These are phyloP conservation scores for Akanthomyces lecanii DNA, from an alignment of 2,329 filamentous ascomycete species.

Conservation along the genomic window DNA sequence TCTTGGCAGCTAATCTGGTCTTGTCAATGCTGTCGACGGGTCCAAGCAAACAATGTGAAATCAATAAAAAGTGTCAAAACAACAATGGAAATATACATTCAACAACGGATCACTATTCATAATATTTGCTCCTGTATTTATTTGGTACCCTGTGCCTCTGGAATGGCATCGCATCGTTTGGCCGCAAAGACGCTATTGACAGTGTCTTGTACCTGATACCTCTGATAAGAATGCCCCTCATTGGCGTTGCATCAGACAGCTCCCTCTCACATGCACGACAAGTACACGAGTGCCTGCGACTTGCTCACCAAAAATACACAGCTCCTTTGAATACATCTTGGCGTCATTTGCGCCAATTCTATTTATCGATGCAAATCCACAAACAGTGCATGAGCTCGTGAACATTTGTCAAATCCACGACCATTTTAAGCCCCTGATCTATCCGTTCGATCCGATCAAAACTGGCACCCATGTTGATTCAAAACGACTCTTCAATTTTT, in stretches of 20 bases:
- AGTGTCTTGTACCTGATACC: conserved; percentile 1
- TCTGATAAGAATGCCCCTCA: conserved; percentile 5
- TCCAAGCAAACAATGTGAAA: not conserved
- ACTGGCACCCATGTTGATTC: not conserved
- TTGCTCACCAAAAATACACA: too few species aligned
- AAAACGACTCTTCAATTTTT: not conserved
- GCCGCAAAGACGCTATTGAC: not conserved
- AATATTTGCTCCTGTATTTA: not conserved
- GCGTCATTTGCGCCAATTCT: not conserved
- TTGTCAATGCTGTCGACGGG: not conserved
- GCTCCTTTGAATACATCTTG: too few species aligned
- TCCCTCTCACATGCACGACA: conserved; percentile 1
- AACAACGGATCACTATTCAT: not conserved
- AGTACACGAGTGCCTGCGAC: too few species aligned
- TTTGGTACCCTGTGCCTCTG: not conserved
- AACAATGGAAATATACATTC: too few species aligned
- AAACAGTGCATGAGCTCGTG: not conserved
- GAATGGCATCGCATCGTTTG: not conserved
- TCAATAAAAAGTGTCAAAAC: not conserved
- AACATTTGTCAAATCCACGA: not conserved
- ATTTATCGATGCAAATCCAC: not conserved
- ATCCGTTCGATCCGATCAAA: not conserved
- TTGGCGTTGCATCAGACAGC: not conserved
- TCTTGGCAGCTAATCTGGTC: not conserved
- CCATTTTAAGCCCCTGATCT: not conserved